Evolutionary conservation across 176 grass and related monocot species (phyloP), one percentile per base, ranked within the genome.

Genomic region (Zoysia pacifica): DNA sequence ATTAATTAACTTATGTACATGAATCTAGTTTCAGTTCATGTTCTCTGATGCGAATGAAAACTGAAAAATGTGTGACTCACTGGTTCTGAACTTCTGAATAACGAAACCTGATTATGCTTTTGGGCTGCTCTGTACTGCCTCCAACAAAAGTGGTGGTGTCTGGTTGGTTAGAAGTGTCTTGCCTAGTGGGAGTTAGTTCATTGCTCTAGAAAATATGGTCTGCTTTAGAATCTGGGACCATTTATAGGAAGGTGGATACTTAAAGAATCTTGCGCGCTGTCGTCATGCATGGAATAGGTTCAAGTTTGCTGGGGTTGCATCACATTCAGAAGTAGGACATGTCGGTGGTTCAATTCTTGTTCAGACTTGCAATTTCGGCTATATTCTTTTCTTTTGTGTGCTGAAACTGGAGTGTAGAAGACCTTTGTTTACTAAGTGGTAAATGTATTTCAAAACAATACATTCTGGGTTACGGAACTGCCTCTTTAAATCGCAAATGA

Each of bases 161-260:
- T 77, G 64, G 35, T 61, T 28, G 18, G 46, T 74, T 67, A 61
- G 69, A n/a, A 3, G 62, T 79, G 36, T 82, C 48, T 77, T 78
- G 16, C 52, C 9, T 62, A 84, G 81, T 79, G 69, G 62, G 81
- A 44, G 69, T 74, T 67, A 52, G 61, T 83, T 79, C 50, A 37
- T 61, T 67, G 50, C 61, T 68, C 61, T 78, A 61, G 38, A 79
- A 72, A 79, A 62, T 38, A 61, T 79, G 41, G 68, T 62, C 14
- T 74, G 58, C 11, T 11, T 74, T 74, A 63, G 61, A 79, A 53
- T 55, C 47, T 75, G 19, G 70, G 68, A 68, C 69, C 38, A 68
- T 75, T 28, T 79, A 75, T 69, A 49, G 86, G 86, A 75, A 88
- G 81, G 63, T 74, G 54, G 81, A 55, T 48, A 39, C 65, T 9